These are phyloP conservation scores for Diacronema lutheri DNA, from an alignment of 78 protist species.

Conservation along the genomic window DNA sequence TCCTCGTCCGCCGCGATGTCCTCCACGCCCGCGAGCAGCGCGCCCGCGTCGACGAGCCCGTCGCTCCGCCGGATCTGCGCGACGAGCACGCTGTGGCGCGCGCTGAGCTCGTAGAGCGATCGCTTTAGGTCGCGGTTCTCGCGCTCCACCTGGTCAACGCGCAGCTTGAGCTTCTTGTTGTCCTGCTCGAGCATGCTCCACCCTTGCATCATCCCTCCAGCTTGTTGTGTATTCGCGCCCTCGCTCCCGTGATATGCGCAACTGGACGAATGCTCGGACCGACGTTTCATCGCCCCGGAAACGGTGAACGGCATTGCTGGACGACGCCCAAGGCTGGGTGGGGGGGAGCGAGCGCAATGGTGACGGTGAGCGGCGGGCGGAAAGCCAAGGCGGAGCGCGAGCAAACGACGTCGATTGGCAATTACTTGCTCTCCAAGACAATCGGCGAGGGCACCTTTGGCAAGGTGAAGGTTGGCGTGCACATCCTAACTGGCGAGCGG, in stretches of 20 bases:
- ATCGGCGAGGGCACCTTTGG: conserved; percentile 78
- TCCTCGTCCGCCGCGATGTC: neutral
- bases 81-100: neutral
- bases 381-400: no score
- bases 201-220: no score
- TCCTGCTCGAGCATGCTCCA: neutral
- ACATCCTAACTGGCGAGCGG: conserved; percentile 39
- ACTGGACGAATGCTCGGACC: no score
- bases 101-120: conserved; percentile 5
- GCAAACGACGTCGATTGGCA: neutral
- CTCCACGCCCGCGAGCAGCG: neutral
- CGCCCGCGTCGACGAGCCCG: no score
- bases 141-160: neutral
- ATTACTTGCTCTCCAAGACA: conserved; percentile 7
- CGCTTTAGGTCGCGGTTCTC: conserved; percentile 7
- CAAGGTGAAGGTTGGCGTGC: conserved; percentile 59
- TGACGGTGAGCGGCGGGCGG: no score
- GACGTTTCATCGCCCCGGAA: no score
- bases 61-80: no score
- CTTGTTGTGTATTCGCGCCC: no score
- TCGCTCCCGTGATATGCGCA: no score
- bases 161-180: neutral
- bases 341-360: no score
- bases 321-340: no score
- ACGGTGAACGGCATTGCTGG: no score